Conservation (phyloP, 345 rosid genomes). For the Euphorbia peplus region DNA sequence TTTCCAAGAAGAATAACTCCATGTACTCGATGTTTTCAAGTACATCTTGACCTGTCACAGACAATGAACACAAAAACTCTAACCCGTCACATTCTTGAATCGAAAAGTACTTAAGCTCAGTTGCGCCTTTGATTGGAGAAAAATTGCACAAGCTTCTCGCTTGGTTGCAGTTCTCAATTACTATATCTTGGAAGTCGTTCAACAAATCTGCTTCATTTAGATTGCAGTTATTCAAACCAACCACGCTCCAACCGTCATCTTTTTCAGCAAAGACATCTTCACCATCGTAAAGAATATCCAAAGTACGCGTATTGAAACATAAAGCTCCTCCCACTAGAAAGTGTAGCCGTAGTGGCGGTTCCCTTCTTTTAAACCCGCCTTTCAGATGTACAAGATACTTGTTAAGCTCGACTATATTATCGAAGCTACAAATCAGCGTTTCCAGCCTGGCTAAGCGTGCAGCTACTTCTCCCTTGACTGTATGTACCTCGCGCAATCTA, state of each 20-base stretch:
- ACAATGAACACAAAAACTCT: not conserved
- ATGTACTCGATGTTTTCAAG: not conserved
- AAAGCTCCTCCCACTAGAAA: no score
- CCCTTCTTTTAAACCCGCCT: not conserved
- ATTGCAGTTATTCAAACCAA: not conserved
- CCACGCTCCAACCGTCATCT: not conserved
- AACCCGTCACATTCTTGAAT: not conserved
- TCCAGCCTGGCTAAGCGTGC: constrained; percentile 11
- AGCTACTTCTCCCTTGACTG: constrained; percentile 5
- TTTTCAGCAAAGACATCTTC: no score
- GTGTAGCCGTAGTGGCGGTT: not conserved
- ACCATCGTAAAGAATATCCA: no score
- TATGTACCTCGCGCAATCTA: not conserved
- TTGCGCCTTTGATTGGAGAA: not conserved
- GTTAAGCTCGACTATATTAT: not conserved
- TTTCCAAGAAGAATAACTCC: not conserved
- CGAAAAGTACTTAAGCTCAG: not conserved
- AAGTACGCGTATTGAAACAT: no score
- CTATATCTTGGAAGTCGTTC: not conserved
- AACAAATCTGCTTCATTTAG: not conserved
- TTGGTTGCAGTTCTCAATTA: not conserved
- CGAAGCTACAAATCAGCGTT: not conserved
- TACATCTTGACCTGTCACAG: not conserved
- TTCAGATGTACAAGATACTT: not conserved
- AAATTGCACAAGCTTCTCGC: not conserved